Base-by-base conservation (phyloP, 192 early-diverging fungal species). In the Backusella parvicylindrica region DNA sequence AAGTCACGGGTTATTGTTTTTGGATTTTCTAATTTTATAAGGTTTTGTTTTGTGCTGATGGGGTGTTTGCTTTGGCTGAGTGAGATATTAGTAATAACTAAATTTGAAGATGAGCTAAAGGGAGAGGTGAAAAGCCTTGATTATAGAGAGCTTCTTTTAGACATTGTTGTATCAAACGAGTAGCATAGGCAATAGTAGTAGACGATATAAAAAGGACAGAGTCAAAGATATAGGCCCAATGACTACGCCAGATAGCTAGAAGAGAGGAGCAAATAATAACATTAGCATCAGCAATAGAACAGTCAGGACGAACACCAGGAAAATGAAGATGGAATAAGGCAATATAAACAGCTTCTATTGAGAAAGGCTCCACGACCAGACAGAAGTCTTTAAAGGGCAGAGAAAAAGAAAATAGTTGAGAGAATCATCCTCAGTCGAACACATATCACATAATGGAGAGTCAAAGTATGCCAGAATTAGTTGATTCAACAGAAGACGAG, bases 111-210 rank as follows among this genome's bases (percentile, higher is more conserved):
- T 65, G 64, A 31, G 64, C 33, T 35, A 65, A 36, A 65, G 64
- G 64, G 33, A 65, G 36, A 67, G 65, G 35, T 67, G 65, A 67
- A 67, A 37, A 37, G 65, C 65, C 65, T 67, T 67, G 65, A 38
- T 37, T 38, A 38, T 67, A 67, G 16, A 67, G 36, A 67, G 65
- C 32, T 67, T 67, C 65, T 38, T 23, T 35, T 37, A 35, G 65
- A 67, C n/a, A 67, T 35, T 37, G 35, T 67, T 37, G 35, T 37
- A 38, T 67, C 2, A 67, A 38, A 37, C 65, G 32, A 38, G 65
- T 37, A 67, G 36, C 30, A 65, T 23, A 65, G 33, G 64, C 9
- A 65, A 65, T 36, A 65, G 33, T 36, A 36, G 60, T 33, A 35
- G 64, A 65, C 4, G 28, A 31, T 3, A 65, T 35, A 35, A 65